Conservation (phyloP, 2,329 filamentous ascomycete species). For the Dactylellina leptospora region DNA sequence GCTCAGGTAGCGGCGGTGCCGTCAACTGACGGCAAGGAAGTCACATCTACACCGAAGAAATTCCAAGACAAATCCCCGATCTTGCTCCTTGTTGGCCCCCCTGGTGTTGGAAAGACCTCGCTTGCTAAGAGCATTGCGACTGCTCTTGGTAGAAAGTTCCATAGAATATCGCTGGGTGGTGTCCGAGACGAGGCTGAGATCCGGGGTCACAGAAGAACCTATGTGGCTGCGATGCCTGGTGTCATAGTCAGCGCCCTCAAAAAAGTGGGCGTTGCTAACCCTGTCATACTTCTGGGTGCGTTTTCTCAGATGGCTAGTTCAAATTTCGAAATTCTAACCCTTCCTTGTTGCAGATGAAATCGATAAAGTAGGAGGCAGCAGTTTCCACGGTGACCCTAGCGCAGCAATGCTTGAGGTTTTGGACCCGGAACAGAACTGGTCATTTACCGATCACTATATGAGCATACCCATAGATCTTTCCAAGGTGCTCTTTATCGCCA, state of each 20-base stretch:
- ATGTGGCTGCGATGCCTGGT: slow-evolving; percentile 98
- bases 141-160: slow-evolving; percentile 92
- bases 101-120: slow-evolving; percentile 95
- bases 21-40: slow-evolving; percentile 73
- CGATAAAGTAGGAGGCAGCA: slow-evolving; percentile 91
- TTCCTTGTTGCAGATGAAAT: slow-evolving; percentile 76
- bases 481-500: slow-evolving; percentile 97
- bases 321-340: background rate
- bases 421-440: slow-evolving; percentile 95
- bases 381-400: slow-evolving; percentile 92
- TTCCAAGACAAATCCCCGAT: slow-evolving; percentile 97
- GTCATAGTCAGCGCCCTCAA: slow-evolving; percentile 91
- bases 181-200: slow-evolving; percentile 98
- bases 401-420: slow-evolving; percentile 98
- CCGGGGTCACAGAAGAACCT: slow-evolving; percentile 89
- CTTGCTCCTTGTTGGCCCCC: slow-evolving; percentile 88
- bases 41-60: slow-evolving; percentile 67
- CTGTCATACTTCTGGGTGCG: slow-evolving; percentile 79
- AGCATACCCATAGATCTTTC: slow-evolving; percentile 94
- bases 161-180: slow-evolving; percentile 93
- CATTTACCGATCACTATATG: slow-evolving; percentile 94
- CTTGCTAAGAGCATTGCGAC: slow-evolving; percentile 91
- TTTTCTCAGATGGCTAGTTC: background rate
- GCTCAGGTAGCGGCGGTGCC: slow-evolving; percentile 58
- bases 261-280: slow-evolving; percentile 94